These are phyloP conservation scores for Cucurbita pepo DNA, from an alignment of 306 rosid genomes.

Conservation along the genomic window DNA sequence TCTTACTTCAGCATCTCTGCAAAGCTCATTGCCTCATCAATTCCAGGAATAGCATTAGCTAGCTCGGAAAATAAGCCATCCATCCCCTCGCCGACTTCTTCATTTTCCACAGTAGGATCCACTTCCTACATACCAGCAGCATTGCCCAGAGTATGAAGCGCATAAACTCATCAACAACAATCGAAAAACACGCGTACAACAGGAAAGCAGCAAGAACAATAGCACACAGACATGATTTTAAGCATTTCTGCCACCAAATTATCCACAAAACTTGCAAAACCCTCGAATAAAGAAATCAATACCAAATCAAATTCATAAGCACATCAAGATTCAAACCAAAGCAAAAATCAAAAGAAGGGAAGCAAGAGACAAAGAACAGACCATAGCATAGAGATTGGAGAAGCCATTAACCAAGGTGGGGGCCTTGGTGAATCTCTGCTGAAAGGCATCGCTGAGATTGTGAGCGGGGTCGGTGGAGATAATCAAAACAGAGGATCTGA, in stretches of 20 bases:
- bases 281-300: not conserved
- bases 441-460: slow-evolving; percentile 97
- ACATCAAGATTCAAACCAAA: not conserved
- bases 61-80: slow-evolving; percentile 66
- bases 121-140: slow-evolving; percentile 53
- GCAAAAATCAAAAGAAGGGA: not conserved
- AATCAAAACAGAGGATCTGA: slow-evolving; percentile 75
- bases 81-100: slow-evolving; percentile 72
- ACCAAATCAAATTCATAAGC: not conserved
- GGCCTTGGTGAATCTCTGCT: slow-evolving; percentile 74
- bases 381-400: slow-evolving; percentile 90
- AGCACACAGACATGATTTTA: not conserved
- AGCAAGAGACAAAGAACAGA: not conserved
- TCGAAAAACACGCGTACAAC: not conserved
- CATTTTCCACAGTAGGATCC: slow-evolving; percentile 82
- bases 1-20: slow-evolving; percentile 97
- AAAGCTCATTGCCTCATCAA: slow-evolving; percentile 99
- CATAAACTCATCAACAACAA: not conserved
- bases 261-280: not conserved
- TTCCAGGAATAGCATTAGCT: slow-evolving; percentile 95
- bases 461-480: slow-evolving; percentile 99
- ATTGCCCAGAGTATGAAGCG: not conserved
- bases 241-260: not conserved
- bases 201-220: not conserved
- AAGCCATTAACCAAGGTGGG: slow-evolving; percentile 91